phyloP scores from a whole-genome alignment of 1,284 basidiomycete species.

The Microbotryum lychnidis-dioicae region DNA sequence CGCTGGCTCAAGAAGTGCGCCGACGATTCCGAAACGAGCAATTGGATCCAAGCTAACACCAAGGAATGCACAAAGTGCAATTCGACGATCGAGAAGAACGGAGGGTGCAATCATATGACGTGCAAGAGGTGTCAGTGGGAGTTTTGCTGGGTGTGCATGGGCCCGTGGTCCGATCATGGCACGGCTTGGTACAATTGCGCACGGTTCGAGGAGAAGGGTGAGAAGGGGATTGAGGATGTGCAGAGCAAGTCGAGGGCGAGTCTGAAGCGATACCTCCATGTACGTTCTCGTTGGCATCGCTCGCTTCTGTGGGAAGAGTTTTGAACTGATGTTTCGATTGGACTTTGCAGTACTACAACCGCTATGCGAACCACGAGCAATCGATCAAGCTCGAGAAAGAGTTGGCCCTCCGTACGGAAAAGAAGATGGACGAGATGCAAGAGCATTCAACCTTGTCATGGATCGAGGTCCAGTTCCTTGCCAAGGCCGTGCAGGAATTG shows the following conservation, averaged over 20 bases:
- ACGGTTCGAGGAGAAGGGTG: conserved; percentile 88
- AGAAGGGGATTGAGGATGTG: conserved; percentile 58
- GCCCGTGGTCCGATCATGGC: conserved; percentile 95
- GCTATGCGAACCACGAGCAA: conserved; percentile 97
- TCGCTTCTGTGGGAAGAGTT: no score
- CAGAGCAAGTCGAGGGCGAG: conserved; percentile 80
- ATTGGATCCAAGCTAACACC: conserved; percentile 99
- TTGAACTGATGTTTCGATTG: no score
- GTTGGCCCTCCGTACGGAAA: conserved; percentile 87
- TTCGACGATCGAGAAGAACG: conserved; percentile 98
- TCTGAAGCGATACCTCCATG: conserved; percentile 92
- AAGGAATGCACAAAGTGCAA: conserved; percentile 94
- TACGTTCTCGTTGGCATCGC: conserved; percentile 45
- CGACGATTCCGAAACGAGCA: conserved; percentile 96
- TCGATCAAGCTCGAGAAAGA: conserved; percentile 91
- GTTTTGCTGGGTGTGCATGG: conserved; percentile 59
- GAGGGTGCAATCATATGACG: conserved; percentile 99
- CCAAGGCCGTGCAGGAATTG: conserved; percentile 75
- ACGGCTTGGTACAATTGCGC: conserved; percentile 98
- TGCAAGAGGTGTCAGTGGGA: conserved; percentile 94
- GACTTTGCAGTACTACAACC: conserved; percentile 74
- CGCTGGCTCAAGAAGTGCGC: conserved; percentile 96
- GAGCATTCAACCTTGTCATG: conserved; percentile 80
- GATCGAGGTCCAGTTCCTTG: conserved; percentile 99
- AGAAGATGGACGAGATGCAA: conserved; percentile 99